phyloP scores from a whole-genome alignment of 257 asterid genomes.

The Perilla frutescens region DNA sequence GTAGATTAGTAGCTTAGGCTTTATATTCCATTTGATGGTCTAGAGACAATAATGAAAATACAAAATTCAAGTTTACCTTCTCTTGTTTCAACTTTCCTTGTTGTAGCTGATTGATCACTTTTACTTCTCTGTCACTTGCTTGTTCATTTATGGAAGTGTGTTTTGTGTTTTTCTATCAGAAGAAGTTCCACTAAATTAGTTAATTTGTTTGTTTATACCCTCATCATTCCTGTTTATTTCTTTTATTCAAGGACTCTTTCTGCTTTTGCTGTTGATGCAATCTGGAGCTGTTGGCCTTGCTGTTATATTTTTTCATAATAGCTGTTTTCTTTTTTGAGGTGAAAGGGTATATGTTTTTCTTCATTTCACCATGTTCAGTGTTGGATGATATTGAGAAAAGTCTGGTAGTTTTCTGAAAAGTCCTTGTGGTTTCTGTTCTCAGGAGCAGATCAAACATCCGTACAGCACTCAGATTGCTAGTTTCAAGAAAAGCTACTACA shows the following conservation, averaged over 20 bases:
- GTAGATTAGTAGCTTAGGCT: conserved; percentile 6
- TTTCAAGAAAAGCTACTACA: conserved; percentile 21
- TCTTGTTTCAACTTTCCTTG: conserved; percentile 7
- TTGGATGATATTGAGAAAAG: not conserved
- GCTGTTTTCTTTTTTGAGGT: not conserved
- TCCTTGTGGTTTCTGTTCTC: conserved; percentile 31
- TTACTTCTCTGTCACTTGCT: not conserved
- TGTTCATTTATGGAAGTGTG: not conserved
- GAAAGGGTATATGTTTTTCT: too few relatives aligned
- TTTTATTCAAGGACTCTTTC: not conserved
- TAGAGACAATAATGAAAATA: conserved; percentile 2
- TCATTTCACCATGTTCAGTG: too few relatives aligned
- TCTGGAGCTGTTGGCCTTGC: not conserved
- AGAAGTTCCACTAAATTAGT: not conserved
- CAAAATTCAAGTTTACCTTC: not conserved
- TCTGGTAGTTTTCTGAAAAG: not conserved
- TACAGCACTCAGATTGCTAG: conserved; percentile 22
- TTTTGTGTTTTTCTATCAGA: conserved; percentile 5
- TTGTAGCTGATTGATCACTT: not conserved
- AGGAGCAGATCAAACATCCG: conserved; percentile 38
- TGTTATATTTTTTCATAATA: not conserved
- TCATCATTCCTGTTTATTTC: not conserved
- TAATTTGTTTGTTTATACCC: not conserved
- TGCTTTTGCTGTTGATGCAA: not conserved
- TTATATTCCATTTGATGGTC: not conserved